These are phyloP conservation scores for Pisolithus albus DNA, from an alignment of 768 basidiomycete species.

Conservation along the genomic window DNA sequence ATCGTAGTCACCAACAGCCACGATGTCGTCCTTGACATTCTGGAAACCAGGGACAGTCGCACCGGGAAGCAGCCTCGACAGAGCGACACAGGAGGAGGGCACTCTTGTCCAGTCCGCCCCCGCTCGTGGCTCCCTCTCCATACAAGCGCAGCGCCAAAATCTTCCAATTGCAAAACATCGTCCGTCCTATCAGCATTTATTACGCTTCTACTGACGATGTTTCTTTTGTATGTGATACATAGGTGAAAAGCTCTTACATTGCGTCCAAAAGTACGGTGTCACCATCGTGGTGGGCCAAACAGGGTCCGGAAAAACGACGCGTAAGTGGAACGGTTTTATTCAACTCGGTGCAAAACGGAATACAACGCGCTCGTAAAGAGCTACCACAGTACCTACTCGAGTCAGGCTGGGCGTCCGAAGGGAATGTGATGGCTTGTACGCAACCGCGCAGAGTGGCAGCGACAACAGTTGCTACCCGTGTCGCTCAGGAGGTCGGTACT, in stretches of 20 bases:
- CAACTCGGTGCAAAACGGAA: not conserved
- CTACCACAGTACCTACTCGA: conserved; percentile 93
- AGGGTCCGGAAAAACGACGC: conserved; percentile 96
- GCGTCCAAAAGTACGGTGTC: conserved; percentile 77
- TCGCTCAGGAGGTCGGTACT: conserved; percentile 87
- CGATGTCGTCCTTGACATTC: conserved; percentile 57
- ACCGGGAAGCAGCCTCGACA: conserved; percentile 84
- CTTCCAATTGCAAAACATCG: conserved; percentile 91
- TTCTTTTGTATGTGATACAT: not conserved
- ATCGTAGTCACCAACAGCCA: not conserved
- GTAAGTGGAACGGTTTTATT: conserved; percentile 39
- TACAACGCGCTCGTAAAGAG: conserved; percentile 42
- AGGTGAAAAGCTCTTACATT: conserved; percentile 79
- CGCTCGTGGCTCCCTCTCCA: conserved; percentile 44
- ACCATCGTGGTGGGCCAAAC: conserved; percentile 91
- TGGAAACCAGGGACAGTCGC: conserved; percentile 87
- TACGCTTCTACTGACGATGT: not conserved
- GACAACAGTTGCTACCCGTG: conserved; percentile 86
- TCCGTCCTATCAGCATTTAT: conserved; percentile 26
- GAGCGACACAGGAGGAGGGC: conserved; percentile 72
- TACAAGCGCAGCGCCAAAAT: conserved; percentile 71
- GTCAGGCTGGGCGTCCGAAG: conserved; percentile 84
- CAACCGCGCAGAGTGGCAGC: conserved; percentile 92
- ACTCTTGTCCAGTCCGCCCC: conserved; percentile 62
- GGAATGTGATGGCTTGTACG: conserved; percentile 85